Base-by-base conservation (phyloP, 352 stramenopile genomes). In the Salisapilia sapeloensis region DNA sequence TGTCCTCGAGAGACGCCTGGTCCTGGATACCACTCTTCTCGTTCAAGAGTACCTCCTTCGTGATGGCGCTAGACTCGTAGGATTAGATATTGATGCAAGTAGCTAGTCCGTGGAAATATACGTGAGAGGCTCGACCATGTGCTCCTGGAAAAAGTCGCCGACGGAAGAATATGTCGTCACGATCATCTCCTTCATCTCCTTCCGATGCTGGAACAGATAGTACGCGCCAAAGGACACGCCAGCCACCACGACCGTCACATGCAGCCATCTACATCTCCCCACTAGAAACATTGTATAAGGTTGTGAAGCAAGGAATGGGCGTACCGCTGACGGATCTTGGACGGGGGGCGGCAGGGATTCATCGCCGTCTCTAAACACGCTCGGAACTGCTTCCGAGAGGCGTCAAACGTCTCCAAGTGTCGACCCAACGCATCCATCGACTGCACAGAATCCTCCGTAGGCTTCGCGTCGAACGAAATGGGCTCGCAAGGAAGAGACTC, bases 21-120 rank as follows among this genome's bases (percentile, higher is more conserved):
- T 89, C 74, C 38, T 89, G 74, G 26, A 89, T 89, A 45, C 77
- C 63, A 8, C 63, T 54, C 44, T 85, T 89, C 35, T 85, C 61
- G 47, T 85, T 89, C 28, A 89, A 34, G n/a, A 89, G 49, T 16
- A 89, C 55, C 40, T 89, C 74, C 17, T 38, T 53, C 6, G 85
- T 63, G 35, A 89, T 89, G 3, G 70, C 70, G 34, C 61, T 77
- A 40, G 1, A 12, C 24, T 29, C 4, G 29, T 42, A 14, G 36
- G 4, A 41, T 17, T 28, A n/a, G n/a, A n/a, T 15, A 28, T 4
- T 14, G 26, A 38, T 1, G 31, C 10, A 40, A 39, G 32, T 5
- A 17, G 8, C 6, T 4, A 13, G 14, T 29, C 8, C 20, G 15
- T 12, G 3, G 33, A 3, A 29, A 53, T 53, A 31, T 42, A 69